Evolutionary conservation across 1,284 basidiomycete species (phyloP).

Genomic region (Trametes versicolor): DNA sequence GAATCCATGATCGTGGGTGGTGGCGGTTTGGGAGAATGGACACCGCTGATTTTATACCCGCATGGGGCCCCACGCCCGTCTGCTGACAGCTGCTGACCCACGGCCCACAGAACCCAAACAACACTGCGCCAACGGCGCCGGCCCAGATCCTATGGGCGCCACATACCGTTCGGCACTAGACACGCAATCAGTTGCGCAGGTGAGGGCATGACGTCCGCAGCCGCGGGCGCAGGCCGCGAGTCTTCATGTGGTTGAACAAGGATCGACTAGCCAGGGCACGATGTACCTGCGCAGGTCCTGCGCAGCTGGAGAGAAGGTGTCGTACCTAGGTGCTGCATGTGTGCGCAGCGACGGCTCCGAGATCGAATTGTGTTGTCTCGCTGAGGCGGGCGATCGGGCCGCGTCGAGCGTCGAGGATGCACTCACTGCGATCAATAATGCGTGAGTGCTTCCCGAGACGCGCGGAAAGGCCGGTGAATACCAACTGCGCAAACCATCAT

Average conservation of each 20-base stretch:
- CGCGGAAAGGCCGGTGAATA: no score
- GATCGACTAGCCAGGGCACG: neutral
- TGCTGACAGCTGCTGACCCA: neutral
- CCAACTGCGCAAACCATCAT: no score
- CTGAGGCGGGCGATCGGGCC: neutral
- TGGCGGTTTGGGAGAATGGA: neutral
- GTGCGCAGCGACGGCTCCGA: slow-evolving; percentile 1
- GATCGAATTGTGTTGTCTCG: neutral
- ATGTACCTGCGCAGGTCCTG: neutral
- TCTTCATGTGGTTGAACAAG: neutral
- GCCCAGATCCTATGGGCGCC: neutral
- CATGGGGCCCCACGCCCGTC: neutral
- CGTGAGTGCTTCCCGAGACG: neutral
- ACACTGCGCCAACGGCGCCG: neutral
- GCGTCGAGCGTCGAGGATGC: neutral
- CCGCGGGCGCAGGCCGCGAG: slow-evolving; percentile 9
- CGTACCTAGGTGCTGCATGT: neutral
- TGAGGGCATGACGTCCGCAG: slow-evolving; percentile 15
- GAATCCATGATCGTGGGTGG: slow-evolving; percentile 13
- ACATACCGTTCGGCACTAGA: neutral
- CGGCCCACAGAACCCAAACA: neutral
- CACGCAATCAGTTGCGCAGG: slow-evolving; percentile 3
- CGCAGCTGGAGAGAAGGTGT: neutral
- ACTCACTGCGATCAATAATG: neutral
- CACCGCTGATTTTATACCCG: neutral